Evolutionary conservation across 1,284 basidiomycete genomes (phyloP), one percentile per base, ranked within the genome.

Genomic region (Porodaedalea pini): DNA sequence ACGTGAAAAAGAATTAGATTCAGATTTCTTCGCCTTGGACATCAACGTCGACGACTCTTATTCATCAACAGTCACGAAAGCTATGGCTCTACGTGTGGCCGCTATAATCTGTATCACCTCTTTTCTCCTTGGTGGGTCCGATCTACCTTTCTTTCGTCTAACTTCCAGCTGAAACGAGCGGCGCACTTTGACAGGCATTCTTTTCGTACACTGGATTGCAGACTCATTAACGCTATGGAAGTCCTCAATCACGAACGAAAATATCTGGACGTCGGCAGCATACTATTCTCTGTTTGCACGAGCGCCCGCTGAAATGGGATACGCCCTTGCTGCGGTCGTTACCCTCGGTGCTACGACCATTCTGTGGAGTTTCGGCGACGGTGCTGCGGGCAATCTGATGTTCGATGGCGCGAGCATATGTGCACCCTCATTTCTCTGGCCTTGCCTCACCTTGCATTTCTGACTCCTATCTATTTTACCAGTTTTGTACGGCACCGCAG

Each of bases 131-230:
- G 88, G 88, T 87, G 60, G 29, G 51, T 56, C 36, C 7, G 23
- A 37, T 11, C 19, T 7, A 32, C 29, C 11, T 36, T 21, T 36
- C 17, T 44, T 47, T 21, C 8, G 7, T 34, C 5, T 31, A 44
- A 13, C 31, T 19, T 6, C 31, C 37, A 10, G 37, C 25, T 41
- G n/a, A 40, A 10, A 44, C 36, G n/a, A 34, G 21, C 47, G 43
- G 10, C n/a, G 48, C 17, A 40, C 11, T 19, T 44, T 29, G 43
- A 13, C 69, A 91, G 89, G 89, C 52, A 75, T 86, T 51, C 75
- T 92, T 4, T 90, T 90, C 68, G 90, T 88, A 19, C 86, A 92
- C 68, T 92, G 90, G 90, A 90, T 90, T 63, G 89, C 89, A 31
- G 89, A 92, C 74, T 90, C 87, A 7, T 73, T 90, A 54, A 91